Percentiles rank a stretch among this genome's conserved stretches.
phyloP scores from a whole-genome alignment of 352 stramenopile species.

The Globisporangium ultimum region DNA sequence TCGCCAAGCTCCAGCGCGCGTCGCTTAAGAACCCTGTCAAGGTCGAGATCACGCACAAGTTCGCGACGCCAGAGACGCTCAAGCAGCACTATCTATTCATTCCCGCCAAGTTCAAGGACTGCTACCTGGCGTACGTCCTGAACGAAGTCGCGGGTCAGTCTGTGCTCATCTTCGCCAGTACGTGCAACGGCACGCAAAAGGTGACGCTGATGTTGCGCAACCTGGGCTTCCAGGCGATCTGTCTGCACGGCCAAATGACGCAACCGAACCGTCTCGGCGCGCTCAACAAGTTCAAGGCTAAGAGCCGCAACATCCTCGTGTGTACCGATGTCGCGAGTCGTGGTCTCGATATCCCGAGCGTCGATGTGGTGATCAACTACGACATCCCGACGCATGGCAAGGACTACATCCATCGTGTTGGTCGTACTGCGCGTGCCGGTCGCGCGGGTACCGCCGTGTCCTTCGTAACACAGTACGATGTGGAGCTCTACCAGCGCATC shows the following conservation, averaged over 20 bases:
- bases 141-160: constrained; percentile 97
- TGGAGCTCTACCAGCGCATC: constrained; percentile 98
- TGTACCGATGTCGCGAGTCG: constrained; percentile 89
- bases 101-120: constrained; percentile 99
- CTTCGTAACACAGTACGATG: constrained; percentile 99
- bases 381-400: constrained; percentile 98
- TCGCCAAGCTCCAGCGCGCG: constrained; percentile 97
- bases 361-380: constrained; percentile 99
- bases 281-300: constrained; percentile 98
- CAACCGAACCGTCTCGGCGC: constrained; percentile 97
- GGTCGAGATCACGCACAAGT: constrained; percentile 97
- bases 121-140: constrained; percentile 97
- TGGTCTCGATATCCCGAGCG: constrained; percentile 96
- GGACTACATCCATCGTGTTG: constrained; percentile 99
- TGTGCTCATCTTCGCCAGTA: constrained; percentile 98
- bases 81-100: constrained; percentile 99
- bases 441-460: constrained; percentile 93
- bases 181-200: constrained; percentile 96
- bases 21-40: constrained; percentile 96
- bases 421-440: constrained; percentile 96
- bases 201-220: constrained; percentile 97
- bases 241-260: constrained; percentile 98
- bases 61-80: constrained; percentile 97
- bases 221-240: constrained; percentile 97
- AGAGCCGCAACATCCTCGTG: constrained; percentile 84